A percentile compares a stretch with the other conserved stretches of the same genome.
Evolutionary conservation across 208 protist genomes (phyloP).

Genomic region (Leishmania turanica): DNA sequence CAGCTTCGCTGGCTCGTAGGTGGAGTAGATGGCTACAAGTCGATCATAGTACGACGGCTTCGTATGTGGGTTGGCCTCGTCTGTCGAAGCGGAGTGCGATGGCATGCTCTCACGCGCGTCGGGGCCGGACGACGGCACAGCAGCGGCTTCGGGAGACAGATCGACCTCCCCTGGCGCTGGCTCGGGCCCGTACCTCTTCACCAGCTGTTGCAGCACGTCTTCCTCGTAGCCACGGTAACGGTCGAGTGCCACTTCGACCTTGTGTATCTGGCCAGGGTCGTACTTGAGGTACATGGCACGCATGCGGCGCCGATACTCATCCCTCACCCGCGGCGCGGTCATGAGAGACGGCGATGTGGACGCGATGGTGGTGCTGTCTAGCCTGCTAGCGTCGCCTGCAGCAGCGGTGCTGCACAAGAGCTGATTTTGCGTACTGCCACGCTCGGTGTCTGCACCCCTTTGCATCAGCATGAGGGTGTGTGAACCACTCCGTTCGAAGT

Average conservation of each 20-base stretch:
- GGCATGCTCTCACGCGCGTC: neutral
- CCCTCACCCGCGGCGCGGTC: conserved; percentile 1
- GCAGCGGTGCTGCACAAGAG: conserved; percentile 12
- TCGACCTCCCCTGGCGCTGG: conserved; percentile 11
- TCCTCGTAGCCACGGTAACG: conserved; percentile 42
- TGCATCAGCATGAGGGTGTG: conserved; percentile 19
- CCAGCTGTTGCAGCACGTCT: conserved; percentile 33
- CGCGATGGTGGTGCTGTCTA: neutral
- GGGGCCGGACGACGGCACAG: too few relatives aligned
- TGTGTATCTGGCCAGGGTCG: conserved; percentile 36
- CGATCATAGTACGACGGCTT: conserved; percentile 50
- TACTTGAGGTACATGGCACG: conserved; percentile 40
- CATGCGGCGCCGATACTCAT: conserved; percentile 34
- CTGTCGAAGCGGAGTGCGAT: neutral
- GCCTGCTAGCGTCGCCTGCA: neutral
- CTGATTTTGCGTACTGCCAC: neutral
- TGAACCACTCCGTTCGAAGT: conserved; percentile 15
- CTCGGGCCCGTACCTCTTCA: conserved; percentile 48
- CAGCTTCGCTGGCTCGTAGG: conserved; percentile 72
- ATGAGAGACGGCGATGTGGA: conserved; percentile 11
- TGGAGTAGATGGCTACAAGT: conserved; percentile 66
- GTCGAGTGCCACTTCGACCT: conserved; percentile 38
- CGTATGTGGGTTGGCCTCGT: neutral
- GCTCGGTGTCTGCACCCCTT: neutral
- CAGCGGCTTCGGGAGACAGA: neutral